Conservation (phyloP, 306 rosid genomes). For the Benincasa hispida region DNA sequence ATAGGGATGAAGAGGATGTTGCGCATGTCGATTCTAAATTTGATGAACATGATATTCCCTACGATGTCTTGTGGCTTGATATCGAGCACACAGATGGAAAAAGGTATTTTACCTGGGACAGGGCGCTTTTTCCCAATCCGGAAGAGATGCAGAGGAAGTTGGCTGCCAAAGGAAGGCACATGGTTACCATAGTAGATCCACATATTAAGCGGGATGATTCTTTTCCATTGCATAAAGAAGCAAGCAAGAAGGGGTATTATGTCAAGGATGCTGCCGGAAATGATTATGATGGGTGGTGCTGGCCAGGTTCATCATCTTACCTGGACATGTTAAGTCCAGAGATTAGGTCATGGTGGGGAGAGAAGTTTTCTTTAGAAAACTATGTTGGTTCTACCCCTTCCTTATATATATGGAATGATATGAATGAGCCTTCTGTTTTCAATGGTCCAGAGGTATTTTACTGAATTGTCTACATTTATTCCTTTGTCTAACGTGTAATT, state of each 20-base stretch:
- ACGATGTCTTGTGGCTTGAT: conserved; percentile 97
- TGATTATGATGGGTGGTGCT: conserved; percentile 95
- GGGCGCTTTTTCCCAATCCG: conserved; percentile 63
- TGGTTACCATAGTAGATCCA: conserved; percentile 96
- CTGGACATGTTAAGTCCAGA: conserved; percentile 59
- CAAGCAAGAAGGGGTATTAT: conserved; percentile 66
- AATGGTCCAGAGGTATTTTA: conserved; percentile 90
- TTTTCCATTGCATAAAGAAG: conserved; percentile 65
- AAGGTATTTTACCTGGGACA: conserved; percentile 92
- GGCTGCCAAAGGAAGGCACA: conserved; percentile 67
- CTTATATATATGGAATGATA: conserved; percentile 91
- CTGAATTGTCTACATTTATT: conserved; percentile 4
- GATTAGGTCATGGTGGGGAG: conserved; percentile 89
- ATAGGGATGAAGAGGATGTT: conserved; percentile 93
- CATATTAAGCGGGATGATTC: conserved; percentile 79
- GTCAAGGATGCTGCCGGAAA: conserved; percentile 82
- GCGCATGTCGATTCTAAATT: conserved; percentile 76
- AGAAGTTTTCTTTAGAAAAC: conserved; percentile 48
- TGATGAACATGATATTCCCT: conserved; percentile 82
- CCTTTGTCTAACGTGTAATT: not conserved
- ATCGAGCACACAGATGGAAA: conserved; percentile 90
- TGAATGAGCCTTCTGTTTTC: conserved; percentile 98
- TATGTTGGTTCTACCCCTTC: conserved; percentile 93
- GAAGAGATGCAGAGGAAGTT: conserved; percentile 92
- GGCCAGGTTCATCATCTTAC: conserved; percentile 97